Conservation (phyloP, 2,329 filamentous ascomycete genomes). For the Atkinsonella texensis region DNA sequence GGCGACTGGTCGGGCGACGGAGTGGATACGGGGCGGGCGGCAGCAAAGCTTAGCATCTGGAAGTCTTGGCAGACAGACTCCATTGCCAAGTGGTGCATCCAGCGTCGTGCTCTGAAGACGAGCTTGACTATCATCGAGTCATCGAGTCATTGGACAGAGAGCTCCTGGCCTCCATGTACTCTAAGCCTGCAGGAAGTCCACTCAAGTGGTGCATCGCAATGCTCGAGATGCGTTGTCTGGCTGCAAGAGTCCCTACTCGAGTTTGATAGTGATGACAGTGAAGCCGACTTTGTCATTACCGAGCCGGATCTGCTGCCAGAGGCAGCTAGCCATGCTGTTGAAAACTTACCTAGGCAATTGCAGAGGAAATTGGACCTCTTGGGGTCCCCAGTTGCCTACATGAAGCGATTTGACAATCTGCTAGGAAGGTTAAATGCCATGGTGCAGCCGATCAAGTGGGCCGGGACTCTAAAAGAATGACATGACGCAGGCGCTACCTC, state of each 20-base stretch:
- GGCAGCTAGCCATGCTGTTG: conserved; percentile 30
- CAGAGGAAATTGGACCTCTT: conserved; percentile 20
- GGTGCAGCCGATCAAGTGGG: conserved; percentile 14
- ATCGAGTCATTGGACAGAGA: conserved; percentile 39
- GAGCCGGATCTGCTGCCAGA: conserved; percentile 32
- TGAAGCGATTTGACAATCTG: conserved; percentile 22
- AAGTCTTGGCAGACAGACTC: conserved; percentile 39
- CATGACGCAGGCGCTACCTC: conserved; percentile 10
- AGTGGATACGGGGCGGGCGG: too few species aligned
- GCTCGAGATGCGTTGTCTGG: conserved; percentile 21
- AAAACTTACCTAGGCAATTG: conserved; percentile 22
- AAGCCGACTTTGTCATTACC: conserved; percentile 32
- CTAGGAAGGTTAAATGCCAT: conserved; percentile 23
- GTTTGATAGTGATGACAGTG: conserved; percentile 30
- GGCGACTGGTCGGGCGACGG: too few species aligned
- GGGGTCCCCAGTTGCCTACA: conserved; percentile 23
- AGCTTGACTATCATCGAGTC: conserved; percentile 25
- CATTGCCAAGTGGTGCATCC: conserved; percentile 32
- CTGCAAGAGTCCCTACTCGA: conserved; percentile 33
- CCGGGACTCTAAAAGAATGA: conserved; percentile 23
- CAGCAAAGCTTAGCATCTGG: too few species aligned
- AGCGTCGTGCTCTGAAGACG: conserved; percentile 17
- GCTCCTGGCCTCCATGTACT: conserved; percentile 35
- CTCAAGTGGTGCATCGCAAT: conserved; percentile 31
- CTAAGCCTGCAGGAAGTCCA: conserved; percentile 29